Percentiles rank a stretch among this genome's conserved stretches.
These are phyloP conservation scores for Samsoniella hepiali DNA, from an alignment of 2,329 filamentous ascomycete species.

Conservation along the genomic window DNA sequence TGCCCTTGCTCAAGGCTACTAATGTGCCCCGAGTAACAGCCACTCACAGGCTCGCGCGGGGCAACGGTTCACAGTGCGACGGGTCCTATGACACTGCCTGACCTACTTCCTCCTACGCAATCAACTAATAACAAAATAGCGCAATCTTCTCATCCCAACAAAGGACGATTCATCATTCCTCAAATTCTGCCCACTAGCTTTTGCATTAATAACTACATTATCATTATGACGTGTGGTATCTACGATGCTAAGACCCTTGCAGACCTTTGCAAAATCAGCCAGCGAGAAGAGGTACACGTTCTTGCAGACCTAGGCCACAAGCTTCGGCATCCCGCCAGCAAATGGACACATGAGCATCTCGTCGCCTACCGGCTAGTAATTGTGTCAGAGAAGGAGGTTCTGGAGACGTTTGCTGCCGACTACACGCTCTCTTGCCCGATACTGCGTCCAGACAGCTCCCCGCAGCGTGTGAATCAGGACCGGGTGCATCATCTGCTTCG, in stretches of 20 bases:
- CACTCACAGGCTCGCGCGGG: background rate
- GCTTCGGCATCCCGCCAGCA: background rate
- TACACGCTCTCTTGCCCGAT: background rate
- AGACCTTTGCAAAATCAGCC: background rate
- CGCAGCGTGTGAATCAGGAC: background rate
- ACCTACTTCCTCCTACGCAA: background rate
- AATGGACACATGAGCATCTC: background rate
- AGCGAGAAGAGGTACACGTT: background rate
- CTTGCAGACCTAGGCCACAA: background rate
- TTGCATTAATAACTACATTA: background rate
- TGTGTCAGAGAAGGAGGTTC: background rate
- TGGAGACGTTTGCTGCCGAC: conserved; percentile 1
- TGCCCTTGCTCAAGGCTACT: background rate
- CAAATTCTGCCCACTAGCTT: background rate
- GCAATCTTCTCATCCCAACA: background rate
- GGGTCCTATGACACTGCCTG: background rate
- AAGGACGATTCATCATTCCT: background rate
- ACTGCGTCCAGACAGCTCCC: background rate
- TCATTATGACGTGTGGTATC: background rate
- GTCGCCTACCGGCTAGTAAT: background rate
- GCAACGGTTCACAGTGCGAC: background rate
- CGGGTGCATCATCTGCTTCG: background rate
- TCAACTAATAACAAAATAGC: background rate
- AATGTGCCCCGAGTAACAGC: background rate
- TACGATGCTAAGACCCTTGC: background rate